Percentiles rank a stretch among this genome's conserved stretches.
Evolutionary conservation across 495 filamentous ascomycete species (phyloP).

Genomic region (Cercophora newfieldiana): DNA sequence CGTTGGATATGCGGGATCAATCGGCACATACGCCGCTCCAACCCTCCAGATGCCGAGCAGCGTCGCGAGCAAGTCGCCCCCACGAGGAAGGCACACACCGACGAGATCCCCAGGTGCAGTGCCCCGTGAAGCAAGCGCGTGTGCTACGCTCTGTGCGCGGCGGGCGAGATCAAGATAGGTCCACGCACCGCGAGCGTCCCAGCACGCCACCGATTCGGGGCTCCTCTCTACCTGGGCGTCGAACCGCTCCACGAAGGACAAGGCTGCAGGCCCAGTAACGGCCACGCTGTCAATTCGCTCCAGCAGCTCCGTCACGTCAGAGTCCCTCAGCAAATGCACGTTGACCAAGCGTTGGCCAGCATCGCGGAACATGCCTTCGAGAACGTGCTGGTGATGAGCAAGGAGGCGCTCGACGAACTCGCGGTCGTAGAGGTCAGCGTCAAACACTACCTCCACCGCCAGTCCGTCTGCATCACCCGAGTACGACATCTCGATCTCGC

Average conservation of each 20-base stretch:
- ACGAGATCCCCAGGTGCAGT: neutral
- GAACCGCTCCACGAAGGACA: neutral
- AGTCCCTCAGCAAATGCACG: neutral
- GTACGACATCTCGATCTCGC: conserved; percentile 1
- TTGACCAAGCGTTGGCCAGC: neutral
- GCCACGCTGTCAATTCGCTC: neutral
- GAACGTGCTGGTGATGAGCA: neutral
- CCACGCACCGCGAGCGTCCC: neutral
- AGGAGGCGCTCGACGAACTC: neutral
- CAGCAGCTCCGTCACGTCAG: neutral
- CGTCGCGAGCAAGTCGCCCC: conserved; percentile 2
- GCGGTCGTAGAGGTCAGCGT: neutral
- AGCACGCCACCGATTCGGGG: neutral
- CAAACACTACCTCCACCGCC: neutral
- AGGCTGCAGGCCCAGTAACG: neutral
- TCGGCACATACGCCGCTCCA: conserved; percentile 1
- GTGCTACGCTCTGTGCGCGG: neutral
- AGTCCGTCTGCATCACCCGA: neutral
- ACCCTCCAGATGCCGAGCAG: conserved; percentile 1
- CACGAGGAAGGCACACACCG: neutral
- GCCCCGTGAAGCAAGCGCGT: neutral
- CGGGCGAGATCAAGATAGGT: neutral
- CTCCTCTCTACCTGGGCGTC: neutral
- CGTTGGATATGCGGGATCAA: neutral
- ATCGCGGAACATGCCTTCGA: neutral